These are phyloP conservation scores for Lycium barbarum DNA, from an alignment of 257 asterid genomes.

Conservation along the genomic window DNA sequence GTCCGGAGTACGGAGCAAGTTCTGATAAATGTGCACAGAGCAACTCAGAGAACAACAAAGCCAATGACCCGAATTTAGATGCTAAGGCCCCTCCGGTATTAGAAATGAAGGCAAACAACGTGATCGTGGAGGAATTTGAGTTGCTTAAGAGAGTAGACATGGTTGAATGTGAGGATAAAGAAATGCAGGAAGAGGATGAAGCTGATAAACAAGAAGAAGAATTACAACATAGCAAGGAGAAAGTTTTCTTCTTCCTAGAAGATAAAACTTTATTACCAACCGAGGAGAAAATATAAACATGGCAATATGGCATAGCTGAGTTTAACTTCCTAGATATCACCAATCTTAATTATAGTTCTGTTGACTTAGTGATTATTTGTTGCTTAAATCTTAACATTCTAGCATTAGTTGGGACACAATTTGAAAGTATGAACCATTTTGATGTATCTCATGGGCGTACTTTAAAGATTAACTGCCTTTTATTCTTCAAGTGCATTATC, in stretches of 20 bases:
- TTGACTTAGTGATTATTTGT: constrained; percentile 15
- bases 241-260: constrained; percentile 21
- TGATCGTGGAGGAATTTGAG: constrained; percentile 39
- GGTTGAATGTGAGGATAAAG: constrained; percentile 21
- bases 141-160: constrained; percentile 35
- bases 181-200: not conserved
- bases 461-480: not conserved
- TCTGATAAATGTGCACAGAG: constrained; percentile 40
- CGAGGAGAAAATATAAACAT: constrained; percentile 20
- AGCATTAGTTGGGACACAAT: constrained; percentile 4
- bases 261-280: constrained; percentile 10
- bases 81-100: constrained; percentile 35
- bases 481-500: not conserved
- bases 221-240: constrained; percentile 25
- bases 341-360: constrained; percentile 16
- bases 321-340: constrained; percentile 20
- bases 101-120: constrained; percentile 39
- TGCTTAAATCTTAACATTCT: constrained; percentile 1
- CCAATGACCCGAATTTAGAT: constrained; percentile 33
- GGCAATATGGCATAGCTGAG: not conserved
- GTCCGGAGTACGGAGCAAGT: constrained; percentile 38
- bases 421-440: not conserved
- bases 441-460: constrained; percentile 24
- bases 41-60: constrained; percentile 44
- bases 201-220: constrained; percentile 16